phyloP scores from a whole-genome alignment of 2,329 filamentous ascomycete genomes.

The Colletotrichum aenigma region DNA sequence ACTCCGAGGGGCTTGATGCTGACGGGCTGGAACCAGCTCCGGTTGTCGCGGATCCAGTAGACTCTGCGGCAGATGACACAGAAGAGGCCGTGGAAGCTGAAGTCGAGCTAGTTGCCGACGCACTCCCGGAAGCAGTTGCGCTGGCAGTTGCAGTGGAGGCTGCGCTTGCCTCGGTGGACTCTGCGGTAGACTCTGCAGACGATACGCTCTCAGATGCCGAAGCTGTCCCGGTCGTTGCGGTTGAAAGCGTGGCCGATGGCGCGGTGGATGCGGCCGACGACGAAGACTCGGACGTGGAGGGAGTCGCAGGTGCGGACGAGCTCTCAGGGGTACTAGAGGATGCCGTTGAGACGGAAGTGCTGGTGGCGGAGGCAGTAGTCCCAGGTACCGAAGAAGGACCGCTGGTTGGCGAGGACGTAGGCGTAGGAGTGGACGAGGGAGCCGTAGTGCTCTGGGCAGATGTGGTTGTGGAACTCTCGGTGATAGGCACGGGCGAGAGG shows the following conservation, averaged over 20 bases:
- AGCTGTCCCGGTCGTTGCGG: not conserved
- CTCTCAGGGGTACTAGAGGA: not conserved
- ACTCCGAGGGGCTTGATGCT: not conserved
- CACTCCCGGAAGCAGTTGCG: not conserved
- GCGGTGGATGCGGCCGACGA: not conserved
- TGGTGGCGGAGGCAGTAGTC: not conserved
- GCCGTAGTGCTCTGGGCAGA: not conserved
- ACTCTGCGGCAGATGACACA: not conserved
- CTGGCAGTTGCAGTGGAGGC: not conserved
- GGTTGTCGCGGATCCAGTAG: not conserved
- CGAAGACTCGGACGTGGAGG: not conserved
- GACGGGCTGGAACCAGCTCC: not conserved
- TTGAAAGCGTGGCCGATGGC: not conserved
- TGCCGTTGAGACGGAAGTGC: not conserved
- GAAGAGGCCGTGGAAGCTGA: not conserved
- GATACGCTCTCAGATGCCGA: not conserved
- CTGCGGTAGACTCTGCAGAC: not conserved
- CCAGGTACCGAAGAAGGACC: not conserved
- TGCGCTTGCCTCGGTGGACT: not conserved
- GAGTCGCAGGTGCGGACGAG: not conserved
- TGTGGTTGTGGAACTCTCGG: not conserved
- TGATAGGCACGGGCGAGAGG: too few relatives aligned
- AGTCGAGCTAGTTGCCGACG: not conserved
- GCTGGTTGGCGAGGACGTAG: not conserved
- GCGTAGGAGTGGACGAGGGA: not conserved